phyloP scores from a whole-genome alignment of 1,139 yeast genomes.

The Debaryomycetaceae sp. region DNA sequence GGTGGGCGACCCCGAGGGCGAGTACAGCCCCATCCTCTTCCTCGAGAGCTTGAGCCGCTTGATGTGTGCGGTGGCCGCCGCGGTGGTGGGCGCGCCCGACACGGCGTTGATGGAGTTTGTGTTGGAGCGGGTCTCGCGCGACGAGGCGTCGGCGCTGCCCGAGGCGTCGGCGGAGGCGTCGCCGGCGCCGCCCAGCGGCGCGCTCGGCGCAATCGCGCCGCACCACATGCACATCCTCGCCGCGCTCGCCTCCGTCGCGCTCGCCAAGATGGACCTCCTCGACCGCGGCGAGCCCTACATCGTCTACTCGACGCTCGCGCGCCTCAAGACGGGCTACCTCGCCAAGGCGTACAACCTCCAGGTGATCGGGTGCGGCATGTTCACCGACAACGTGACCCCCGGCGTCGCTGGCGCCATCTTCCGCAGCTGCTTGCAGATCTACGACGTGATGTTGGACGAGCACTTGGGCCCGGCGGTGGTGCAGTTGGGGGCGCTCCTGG shows the following conservation, averaged over 20 bases:
- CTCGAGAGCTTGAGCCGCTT: conserved; percentile 40
- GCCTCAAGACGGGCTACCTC: conserved; percentile 38
- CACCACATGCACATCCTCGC: conserved; percentile 26
- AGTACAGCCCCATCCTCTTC: conserved; percentile 41
- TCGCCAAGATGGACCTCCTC: conserved; percentile 37
- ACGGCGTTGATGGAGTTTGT: conserved; percentile 2
- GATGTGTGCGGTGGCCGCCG: conserved; percentile 28
- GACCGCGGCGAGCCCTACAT: conserved; percentile 44
- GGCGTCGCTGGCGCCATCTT: conserved; percentile 31
- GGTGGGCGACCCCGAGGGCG: conserved; percentile 28
- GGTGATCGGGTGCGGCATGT: conserved; percentile 41
- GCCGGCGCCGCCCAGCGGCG: conserved; percentile 12
- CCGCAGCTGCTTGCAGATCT: conserved; percentile 36
- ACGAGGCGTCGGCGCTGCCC: conserved; percentile 2
- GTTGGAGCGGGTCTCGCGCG: conserved; percentile 1
- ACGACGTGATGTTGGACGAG: conserved; percentile 39
- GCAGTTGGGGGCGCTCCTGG: conserved; percentile 53
- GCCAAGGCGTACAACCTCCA: conserved; percentile 38
- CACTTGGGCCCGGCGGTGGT: conserved; percentile 47
- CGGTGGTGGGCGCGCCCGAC: conserved; percentile 1
- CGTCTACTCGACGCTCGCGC: conserved; percentile 36
- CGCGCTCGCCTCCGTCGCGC: conserved; percentile 30
- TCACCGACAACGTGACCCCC: conserved; percentile 34
- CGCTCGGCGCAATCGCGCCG: conserved; percentile 21
- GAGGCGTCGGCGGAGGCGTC: conserved; percentile 1